Evolutionary conservation across 2,329 filamentous ascomycete genomes (phyloP), one percentile per base, ranked within the genome.

Genomic region (Didymella exigua): DNA sequence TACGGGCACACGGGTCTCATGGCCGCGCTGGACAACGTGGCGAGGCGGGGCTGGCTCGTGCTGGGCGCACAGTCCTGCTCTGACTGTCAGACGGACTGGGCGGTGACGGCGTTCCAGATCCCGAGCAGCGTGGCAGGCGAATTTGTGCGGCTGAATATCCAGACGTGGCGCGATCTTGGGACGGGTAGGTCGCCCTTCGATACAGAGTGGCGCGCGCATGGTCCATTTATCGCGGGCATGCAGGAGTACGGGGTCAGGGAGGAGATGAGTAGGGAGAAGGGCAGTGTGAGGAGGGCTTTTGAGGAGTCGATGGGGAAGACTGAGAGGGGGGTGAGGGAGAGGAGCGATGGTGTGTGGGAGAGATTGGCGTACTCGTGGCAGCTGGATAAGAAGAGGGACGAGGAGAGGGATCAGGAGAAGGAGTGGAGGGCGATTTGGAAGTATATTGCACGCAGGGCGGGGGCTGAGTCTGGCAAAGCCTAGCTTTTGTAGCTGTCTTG

Each of bases 81-180:
- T 1, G 48, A 55, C 4, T 73, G 71, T 27, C 56, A 55, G n/a
- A 68, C 68, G 0, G 70, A 73, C 16, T 73, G 65, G 60, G 43
- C n/a, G 3, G 54, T 73, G 5, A 26, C 10, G 2, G 27, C 9
- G 13, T 51, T 48, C 21, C 38, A 50, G 2, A 45, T 61, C 19
- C 19, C 56, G 55, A n/a, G 51, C 30, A 18, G 55, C 37, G 6
- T 21, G 5, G 38, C 16, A 2, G 61, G 60, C 19, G 54, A 56
- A 9, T 57, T 65, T 38, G 51, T 58, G 1, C 19, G 59, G 8
- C 16, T 72, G 7, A 38, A 44, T 2, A 52, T 73, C 10, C 54
- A 62, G 24, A 49, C 52, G 1, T 72, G 69, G 69, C 60, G 70
- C 1, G 66, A 71, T 52, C 27, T 73, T 1, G 70, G 70, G 1